These are phyloP conservation scores for Ascochyta lentis DNA, from an alignment of 2,329 filamentous ascomycete genomes.

Conservation along the genomic window DNA sequence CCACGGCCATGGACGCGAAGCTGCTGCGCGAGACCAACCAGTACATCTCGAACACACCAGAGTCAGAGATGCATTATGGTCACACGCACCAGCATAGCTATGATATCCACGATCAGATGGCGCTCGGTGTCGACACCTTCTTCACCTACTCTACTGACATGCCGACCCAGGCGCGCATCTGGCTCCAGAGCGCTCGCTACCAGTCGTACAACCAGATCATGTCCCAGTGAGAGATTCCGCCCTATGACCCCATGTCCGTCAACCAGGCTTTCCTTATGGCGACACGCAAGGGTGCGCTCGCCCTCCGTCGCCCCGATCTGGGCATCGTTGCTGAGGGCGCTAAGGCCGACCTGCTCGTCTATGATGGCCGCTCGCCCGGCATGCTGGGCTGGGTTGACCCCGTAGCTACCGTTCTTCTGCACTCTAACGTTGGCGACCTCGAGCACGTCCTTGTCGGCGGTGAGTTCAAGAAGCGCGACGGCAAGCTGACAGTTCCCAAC, in stretches of 20 bases:
- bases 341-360: conserved; percentile 63
- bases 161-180: conserved; percentile 58
- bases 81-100: conserved; percentile 56
- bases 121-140: conserved; percentile 63
- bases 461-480: conserved; percentile 56
- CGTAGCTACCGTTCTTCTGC: conserved; percentile 63
- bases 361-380: conserved; percentile 57
- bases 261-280: conserved; percentile 64
- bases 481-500: conserved; percentile 40
- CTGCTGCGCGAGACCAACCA: conserved; percentile 60
- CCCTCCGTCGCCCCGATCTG: conserved; percentile 59
- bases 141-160: conserved; percentile 59
- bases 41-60: conserved; percentile 64
- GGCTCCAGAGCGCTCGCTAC: conserved; percentile 57
- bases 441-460: conserved; percentile 60
- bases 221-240: conserved; percentile 52
- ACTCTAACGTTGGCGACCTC: conserved; percentile 61
- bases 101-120: conserved; percentile 58
- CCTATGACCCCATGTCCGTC: conserved; percentile 60
- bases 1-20: conserved; percentile 50
- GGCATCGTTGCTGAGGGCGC: conserved; percentile 59
- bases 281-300: conserved; percentile 60
- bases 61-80: conserved; percentile 67
- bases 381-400: conserved; percentile 64
- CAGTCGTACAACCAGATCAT: conserved; percentile 41